Percentiles rank a stretch among this genome's conserved stretches.
These are phyloP conservation scores for Herpetomonas samuelpessoai DNA, from an alignment of 208 protist species.

Conservation along the genomic window DNA sequence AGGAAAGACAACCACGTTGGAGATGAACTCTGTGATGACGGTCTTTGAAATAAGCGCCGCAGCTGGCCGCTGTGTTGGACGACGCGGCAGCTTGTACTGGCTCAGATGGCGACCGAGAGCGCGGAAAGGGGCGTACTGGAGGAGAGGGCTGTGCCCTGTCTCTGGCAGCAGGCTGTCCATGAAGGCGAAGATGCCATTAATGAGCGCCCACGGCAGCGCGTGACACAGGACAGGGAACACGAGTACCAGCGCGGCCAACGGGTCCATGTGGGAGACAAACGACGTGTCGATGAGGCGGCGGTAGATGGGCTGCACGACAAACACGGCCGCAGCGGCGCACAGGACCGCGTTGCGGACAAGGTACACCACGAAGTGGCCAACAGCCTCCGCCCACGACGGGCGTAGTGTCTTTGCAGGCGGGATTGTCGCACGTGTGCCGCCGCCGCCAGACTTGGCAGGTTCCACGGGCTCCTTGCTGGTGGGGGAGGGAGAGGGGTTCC, in stretches of 20 bases:
- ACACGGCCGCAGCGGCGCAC: slow-evolving; percentile 15
- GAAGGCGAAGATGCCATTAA: slow-evolving; percentile 38
- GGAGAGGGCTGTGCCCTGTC: slow-evolving; percentile 17
- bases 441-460: too few species aligned
- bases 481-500: too few species aligned
- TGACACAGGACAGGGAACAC: slow-evolving; percentile 33
- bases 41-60: slow-evolving; percentile 17
- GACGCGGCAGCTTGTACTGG: slow-evolving; percentile 30
- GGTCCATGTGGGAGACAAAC: slow-evolving; percentile 11
- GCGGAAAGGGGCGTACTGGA: slow-evolving; percentile 11
- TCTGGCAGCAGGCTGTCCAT: slow-evolving; percentile 33
- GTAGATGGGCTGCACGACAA: slow-evolving; percentile 35
- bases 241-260: slow-evolving; percentile 20
- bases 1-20: neutral
- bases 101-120: slow-evolving; percentile 26
- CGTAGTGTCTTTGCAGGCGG: slow-evolving; percentile 22
- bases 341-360: slow-evolving; percentile 26
- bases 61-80: slow-evolving; percentile 26
- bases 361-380: slow-evolving; percentile 20
- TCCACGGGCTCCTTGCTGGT: too few species aligned
- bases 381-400: slow-evolving; percentile 11
- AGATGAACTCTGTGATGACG: slow-evolving; percentile 14
- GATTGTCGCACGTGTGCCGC: slow-evolving; percentile 11
- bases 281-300: slow-evolving; percentile 17
- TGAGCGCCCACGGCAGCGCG: slow-evolving; percentile 29